phyloP scores from a whole-genome alignment of 495 filamentous ascomycete species.

The Staphylotrichum longicolle region DNA sequence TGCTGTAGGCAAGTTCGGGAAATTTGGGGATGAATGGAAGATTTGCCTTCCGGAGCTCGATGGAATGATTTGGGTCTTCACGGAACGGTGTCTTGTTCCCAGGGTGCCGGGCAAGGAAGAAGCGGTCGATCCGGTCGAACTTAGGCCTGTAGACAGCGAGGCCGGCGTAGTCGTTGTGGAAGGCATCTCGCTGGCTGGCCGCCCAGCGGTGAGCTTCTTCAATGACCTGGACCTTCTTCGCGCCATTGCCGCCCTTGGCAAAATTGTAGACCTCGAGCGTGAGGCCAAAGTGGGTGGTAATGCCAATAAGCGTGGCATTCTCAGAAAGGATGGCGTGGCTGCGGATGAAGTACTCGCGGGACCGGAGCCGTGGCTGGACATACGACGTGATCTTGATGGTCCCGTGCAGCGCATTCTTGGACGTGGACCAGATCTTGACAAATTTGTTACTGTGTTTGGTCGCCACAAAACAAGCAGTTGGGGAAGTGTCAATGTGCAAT shows the following conservation, averaged over 20 bases:
- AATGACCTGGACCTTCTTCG: constrained; percentile 33
- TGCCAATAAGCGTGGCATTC: constrained; percentile 27
- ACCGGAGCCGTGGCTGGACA: constrained; percentile 29
- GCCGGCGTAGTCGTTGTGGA: constrained; percentile 25
- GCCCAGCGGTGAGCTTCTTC: constrained; percentile 37
- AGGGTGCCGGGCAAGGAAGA: constrained; percentile 27
- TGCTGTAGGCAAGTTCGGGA: constrained; percentile 32
- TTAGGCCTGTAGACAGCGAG: constrained; percentile 33
- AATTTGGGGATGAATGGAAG: constrained; percentile 35
- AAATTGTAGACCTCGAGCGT: constrained; percentile 36
- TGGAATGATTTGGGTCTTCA: constrained; percentile 29
- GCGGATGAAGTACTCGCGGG: constrained; percentile 35
- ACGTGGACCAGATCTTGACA: constrained; percentile 31
- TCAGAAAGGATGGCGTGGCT: constrained; percentile 34
- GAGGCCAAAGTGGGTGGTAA: constrained; percentile 34
- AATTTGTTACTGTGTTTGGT: constrained; percentile 31
- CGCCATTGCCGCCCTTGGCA: constrained; percentile 21
- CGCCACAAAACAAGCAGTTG: constrained; percentile 15
- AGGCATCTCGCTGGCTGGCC: constrained; percentile 25
- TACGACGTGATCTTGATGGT: constrained; percentile 34
- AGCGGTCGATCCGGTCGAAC: constrained; percentile 31
- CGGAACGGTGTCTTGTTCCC: constrained; percentile 28
- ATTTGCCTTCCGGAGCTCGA: constrained; percentile 24
- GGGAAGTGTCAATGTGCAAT: constrained; percentile 32
- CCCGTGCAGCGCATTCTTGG: constrained; percentile 26